Conservation (phyloP, 2,329 filamentous ascomycete species). For the Colletotrichum endophyticum region DNA sequence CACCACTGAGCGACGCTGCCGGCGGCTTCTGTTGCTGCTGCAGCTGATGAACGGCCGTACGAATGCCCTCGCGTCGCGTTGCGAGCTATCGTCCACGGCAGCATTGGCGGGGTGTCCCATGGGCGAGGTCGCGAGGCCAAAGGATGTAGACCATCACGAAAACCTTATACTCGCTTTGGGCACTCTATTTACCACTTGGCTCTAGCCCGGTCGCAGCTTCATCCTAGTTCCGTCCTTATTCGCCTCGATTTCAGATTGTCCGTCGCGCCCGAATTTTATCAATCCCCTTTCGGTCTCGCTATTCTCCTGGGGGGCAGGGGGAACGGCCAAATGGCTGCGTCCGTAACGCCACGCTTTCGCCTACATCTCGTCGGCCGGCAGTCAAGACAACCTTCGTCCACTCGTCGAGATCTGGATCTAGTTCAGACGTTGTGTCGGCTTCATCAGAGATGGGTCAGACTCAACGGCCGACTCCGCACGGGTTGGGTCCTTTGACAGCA, state of each 20-base stretch:
- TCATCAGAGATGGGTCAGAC: neutral
- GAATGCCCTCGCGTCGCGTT: neutral
- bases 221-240: neutral
- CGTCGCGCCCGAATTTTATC: neutral
- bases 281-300: neutral
- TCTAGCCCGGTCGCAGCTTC: neutral
- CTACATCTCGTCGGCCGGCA: neutral
- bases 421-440: neutral
- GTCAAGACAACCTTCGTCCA: neutral
- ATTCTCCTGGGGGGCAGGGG: neutral
- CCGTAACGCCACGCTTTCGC: neutral
- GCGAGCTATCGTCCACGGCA: neutral
- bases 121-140: neutral
- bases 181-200: neutral
- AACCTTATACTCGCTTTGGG: slow-evolving; percentile 11
- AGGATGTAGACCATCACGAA: neutral
- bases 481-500: neutral
- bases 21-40: neutral
- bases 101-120: neutral
- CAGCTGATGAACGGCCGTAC: neutral
- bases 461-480: neutral
- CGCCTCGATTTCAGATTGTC: neutral
- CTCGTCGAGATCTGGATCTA: neutral
- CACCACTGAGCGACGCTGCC: neutral
- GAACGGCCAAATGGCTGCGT: neutral